Evolutionary conservation across 228 moss, liverwort and hornwort species (phyloP), one percentile per base, ranked within the genome.

Genomic region (Sphagnum fallax): DNA sequence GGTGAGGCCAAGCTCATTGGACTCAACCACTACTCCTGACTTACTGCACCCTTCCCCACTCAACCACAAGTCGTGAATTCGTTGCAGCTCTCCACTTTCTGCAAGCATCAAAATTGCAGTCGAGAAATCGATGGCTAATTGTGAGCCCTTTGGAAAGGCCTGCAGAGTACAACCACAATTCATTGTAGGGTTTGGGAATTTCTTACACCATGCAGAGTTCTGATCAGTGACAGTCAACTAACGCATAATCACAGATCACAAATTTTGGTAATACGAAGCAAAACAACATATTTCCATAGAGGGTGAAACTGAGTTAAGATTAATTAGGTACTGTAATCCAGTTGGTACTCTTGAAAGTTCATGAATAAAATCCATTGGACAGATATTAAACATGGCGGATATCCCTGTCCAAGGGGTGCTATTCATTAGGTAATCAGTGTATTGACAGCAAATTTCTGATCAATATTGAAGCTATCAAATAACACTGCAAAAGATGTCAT

Each of bases 101-200:
- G 93, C 74, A 10, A 97, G 75, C 49, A 74, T 75, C 47, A 93
- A 75, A 59, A 97, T 90, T 16, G 96, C 93, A 10, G 93, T 93
- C 52, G 96, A 97, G 67, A 97, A 86, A 71, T 97, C 96, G 68
- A 91, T 83, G 16, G 93, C 91, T 70, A 97, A 59, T 52, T 91
- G 76, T 2, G 96, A 97, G 4, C 96, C 96, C 73, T 93, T 93
- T 0, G 91, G 96, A 57, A 97, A 97, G 5, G 93, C 96, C 93
- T 93, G 81, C 65, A 32, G 52, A 13, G 9, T 10, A 47, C 32
- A 32, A 32, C 32, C 32, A 32, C 32, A 11, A 15, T 60, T 60
- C 12, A 60, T 60, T 12, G 15, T 60, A 60, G 60, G 2, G 15
- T 60, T 11, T 60, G 13, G 15, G 12, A 60, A 0, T 60, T 12